A percentile compares a stretch with the other conserved stretches of the same genome.
These are phyloP conservation scores for Ceratocystis harringtonii DNA, from an alignment of 2,329 filamentous ascomycete genomes.

Conservation along the genomic window DNA sequence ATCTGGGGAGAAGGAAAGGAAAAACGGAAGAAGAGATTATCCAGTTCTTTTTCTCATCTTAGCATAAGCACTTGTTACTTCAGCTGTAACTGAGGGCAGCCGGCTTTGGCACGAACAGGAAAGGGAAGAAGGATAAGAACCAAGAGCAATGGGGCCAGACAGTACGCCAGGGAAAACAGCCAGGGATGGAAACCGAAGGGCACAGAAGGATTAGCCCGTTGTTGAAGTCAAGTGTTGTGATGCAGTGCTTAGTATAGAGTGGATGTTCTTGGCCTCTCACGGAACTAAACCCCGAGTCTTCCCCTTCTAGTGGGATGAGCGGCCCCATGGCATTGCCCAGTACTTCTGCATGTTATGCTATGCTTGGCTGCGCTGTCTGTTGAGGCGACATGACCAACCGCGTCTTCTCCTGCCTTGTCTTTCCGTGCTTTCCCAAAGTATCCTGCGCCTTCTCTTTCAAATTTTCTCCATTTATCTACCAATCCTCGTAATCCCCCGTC, in stretches of 20 bases:
- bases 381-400: conserved; percentile 12
- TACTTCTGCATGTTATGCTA: conserved; percentile 4
- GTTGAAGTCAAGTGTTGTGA: too few species aligned
- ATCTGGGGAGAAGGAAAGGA: background rate
- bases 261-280: background rate
- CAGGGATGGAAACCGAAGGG: background rate
- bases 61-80: background rate
- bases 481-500: conserved; percentile 26
- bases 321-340: background rate
- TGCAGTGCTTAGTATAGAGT: too few species aligned
- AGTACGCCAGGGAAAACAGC: too few species aligned
- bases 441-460: conserved; percentile 19
- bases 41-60: background rate
- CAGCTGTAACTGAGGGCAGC: background rate
- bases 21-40: background rate
- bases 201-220: background rate
- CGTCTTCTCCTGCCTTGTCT: conserved; percentile 25
- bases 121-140: background rate
- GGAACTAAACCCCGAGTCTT: background rate
- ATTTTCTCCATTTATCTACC: conserved; percentile 22
- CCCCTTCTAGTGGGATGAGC: background rate
- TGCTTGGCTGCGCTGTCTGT: background rate
- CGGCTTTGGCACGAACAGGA: background rate
- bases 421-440: conserved; percentile 17
- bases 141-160: too few species aligned